phyloP scores from a whole-genome alignment of 805 yeast genomes.

The Brettanomyces naardenensis region DNA sequence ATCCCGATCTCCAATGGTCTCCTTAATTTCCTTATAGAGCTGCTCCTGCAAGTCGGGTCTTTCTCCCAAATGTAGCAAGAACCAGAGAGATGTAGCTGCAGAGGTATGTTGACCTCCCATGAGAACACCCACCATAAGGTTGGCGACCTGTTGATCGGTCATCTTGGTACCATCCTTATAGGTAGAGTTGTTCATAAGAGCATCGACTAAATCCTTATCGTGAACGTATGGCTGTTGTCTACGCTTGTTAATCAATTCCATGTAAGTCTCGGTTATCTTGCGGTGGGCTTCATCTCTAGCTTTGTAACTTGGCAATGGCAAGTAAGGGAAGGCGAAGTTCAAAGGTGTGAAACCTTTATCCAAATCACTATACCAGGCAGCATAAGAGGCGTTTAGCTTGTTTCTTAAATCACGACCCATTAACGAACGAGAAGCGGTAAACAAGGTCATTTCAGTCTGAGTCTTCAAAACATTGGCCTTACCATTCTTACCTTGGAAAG shows the following conservation, averaged over 20 bases:
- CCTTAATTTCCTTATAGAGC: slow-evolving; percentile 64
- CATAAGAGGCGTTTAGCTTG: slow-evolving; percentile 74
- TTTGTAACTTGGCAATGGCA: slow-evolving; percentile 72
- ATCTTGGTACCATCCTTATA: slow-evolving; percentile 91
- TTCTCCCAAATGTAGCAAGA: slow-evolving; percentile 82
- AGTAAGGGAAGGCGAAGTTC: slow-evolving; percentile 90
- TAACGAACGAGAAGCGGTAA: slow-evolving; percentile 89
- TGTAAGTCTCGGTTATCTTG: slow-evolving; percentile 71
- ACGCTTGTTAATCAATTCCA: slow-evolving; percentile 69
- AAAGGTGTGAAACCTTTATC: slow-evolving; percentile 96
- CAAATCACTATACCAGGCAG: slow-evolving; percentile 78
- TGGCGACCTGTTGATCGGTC: slow-evolving; percentile 94
- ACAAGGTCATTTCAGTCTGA: slow-evolving; percentile 93
- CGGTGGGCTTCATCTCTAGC: slow-evolving; percentile 84
- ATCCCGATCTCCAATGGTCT: slow-evolving; percentile 53
- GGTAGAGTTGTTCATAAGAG: slow-evolving; percentile 71
- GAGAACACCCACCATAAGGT: slow-evolving; percentile 85
- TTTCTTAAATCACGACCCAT: slow-evolving; percentile 88
- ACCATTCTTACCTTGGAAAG: slow-evolving; percentile 41
- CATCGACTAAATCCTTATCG: slow-evolving; percentile 83
- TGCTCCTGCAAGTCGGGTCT: slow-evolving; percentile 80
- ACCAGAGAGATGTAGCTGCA: slow-evolving; percentile 95
- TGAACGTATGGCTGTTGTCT: slow-evolving; percentile 75
- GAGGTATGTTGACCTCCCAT: slow-evolving; percentile 99
- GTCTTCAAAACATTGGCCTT: slow-evolving; percentile 63